Conservation (phyloP, 345 rosid genomes). For the Populus tremula region DNA sequence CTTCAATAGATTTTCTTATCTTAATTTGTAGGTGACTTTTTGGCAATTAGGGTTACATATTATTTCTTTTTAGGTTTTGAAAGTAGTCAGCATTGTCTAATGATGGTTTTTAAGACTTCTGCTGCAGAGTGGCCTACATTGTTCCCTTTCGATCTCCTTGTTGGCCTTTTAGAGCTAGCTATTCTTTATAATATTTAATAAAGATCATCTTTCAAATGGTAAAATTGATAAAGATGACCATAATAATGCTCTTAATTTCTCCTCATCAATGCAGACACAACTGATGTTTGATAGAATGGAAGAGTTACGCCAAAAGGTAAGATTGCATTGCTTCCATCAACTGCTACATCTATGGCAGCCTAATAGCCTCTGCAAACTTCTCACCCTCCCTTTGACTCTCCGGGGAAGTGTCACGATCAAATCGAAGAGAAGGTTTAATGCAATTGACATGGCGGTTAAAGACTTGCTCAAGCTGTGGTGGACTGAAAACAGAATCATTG, state of each 20-base stretch:
- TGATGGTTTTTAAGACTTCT: neutral
- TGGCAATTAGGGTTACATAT: neutral
- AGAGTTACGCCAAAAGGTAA: slow-evolving; percentile 29
- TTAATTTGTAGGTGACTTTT: too few species aligned
- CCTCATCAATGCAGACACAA: slow-evolving; percentile 24
- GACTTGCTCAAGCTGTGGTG: too few species aligned
- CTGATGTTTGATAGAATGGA: slow-evolving; percentile 26
- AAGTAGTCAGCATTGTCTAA: too few species aligned
- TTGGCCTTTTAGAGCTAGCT: neutral
- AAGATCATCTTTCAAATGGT: neutral
- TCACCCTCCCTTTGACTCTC: too few species aligned
- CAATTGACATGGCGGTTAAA: too few species aligned
- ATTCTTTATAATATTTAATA: neutral
- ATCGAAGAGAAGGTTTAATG: neutral
- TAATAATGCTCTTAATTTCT: neutral
- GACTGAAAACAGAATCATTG: too few species aligned
- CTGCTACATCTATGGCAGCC: neutral
- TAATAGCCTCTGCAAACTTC: too few species aligned
- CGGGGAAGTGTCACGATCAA: neutral
- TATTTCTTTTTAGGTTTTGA: too few species aligned
- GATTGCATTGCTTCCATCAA: neutral
- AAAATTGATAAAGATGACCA: neutral
- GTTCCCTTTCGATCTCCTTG: neutral
- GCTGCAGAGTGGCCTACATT: neutral
- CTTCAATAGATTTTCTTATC: too few species aligned